Evolutionary conservation across 495 filamentous ascomycete species (phyloP).

Genomic region (Penicillium crystallinum): DNA sequence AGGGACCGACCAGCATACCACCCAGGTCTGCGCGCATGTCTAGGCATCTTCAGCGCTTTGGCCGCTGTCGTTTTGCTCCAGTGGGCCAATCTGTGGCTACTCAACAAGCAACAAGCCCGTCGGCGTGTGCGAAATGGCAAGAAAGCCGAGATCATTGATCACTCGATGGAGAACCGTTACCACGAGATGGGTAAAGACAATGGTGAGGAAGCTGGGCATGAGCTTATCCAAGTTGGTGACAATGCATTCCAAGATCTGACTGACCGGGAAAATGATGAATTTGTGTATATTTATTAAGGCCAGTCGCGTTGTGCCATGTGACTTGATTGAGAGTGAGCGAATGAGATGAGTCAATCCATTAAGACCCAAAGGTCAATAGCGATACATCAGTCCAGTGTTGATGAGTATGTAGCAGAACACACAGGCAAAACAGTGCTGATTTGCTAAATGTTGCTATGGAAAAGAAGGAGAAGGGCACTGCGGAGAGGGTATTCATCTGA

Average conservation of each 20-base stretch:
- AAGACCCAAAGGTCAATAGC: too few species aligned
- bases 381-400: too few species aligned
- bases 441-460: too few species aligned
- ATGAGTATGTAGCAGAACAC: too few species aligned
- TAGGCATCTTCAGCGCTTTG: conserved; percentile 53
- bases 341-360: too few species aligned
- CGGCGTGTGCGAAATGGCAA: conserved; percentile 54
- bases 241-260: conserved; percentile 53
- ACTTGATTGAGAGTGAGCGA: too few species aligned
- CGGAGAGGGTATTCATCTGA: too few species aligned
- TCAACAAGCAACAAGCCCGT: conserved; percentile 50
- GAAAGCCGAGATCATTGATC: conserved; percentile 49
- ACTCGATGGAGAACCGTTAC: conserved; percentile 46
- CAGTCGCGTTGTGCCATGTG: neutral
- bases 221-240: conserved; percentile 24
- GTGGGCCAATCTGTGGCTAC: conserved; percentile 43
- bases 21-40: conserved; percentile 49
- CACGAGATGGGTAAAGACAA: conserved; percentile 19
- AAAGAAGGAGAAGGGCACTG: too few species aligned
- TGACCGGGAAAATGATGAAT: conserved; percentile 61
- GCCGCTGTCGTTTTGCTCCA: conserved; percentile 46
- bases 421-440: too few species aligned
- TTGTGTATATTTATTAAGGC: conserved; percentile 57
- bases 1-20: conserved; percentile 46
- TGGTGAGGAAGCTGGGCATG: conserved; percentile 14